Percentiles rank a stretch among this genome's conserved stretches.
Conservation (phyloP, 345 rosid genomes). For the Fremontodendron californicum region DNA sequence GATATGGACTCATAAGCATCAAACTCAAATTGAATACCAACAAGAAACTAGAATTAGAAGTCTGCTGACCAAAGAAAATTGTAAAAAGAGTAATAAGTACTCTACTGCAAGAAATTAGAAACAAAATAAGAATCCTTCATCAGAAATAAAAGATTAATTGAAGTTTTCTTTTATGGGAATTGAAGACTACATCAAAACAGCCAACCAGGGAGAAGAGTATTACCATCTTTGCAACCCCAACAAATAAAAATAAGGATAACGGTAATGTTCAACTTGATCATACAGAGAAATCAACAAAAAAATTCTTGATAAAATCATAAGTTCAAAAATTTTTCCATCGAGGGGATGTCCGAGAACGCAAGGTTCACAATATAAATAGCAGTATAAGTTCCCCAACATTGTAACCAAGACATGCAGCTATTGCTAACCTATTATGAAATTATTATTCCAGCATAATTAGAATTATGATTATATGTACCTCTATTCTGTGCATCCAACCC, state of each 20-base stretch:
- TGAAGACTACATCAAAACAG: neutral
- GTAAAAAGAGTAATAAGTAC: neutral
- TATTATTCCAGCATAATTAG: neutral
- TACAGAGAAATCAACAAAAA: neutral
- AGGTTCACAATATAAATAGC: neutral
- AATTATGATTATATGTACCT: conserved; percentile 39
- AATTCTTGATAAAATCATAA: too few relatives aligned
- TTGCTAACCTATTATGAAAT: neutral
- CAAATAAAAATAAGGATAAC: neutral
- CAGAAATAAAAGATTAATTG: neutral
- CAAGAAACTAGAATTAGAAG: neutral
- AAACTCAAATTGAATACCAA: neutral
- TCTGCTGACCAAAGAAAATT: neutral
- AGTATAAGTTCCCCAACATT: neutral
- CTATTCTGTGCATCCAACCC: conserved; percentile 37
- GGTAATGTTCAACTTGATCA: neutral
- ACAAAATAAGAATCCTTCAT: neutral
- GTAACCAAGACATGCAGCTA: neutral
- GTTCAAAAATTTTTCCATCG: neutral
- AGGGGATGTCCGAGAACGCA: neutral
- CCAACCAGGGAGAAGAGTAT: neutral
- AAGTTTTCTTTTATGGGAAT: neutral
- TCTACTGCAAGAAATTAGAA: neutral
- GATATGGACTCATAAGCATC: neutral
- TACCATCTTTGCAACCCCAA: neutral